Evolutionary conservation across 73 alveolate genomes (phyloP).

Genomic region (Tetrahymena borealis): DNA sequence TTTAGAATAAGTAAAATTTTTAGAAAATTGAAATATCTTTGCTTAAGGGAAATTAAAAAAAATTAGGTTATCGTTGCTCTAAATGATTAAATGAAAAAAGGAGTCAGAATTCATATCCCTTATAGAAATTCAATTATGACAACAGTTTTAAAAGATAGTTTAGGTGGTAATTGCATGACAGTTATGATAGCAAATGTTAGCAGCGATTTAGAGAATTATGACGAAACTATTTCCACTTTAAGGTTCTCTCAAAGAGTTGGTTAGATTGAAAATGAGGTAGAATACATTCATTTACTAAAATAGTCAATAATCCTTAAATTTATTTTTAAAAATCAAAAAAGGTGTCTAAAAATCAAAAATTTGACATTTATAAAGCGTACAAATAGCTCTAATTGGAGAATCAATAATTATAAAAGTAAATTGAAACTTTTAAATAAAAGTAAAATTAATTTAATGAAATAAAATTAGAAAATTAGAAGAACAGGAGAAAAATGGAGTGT

Average conservation of each 20-base stretch:
- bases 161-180: slow-evolving; percentile 97
- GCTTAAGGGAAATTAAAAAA: background rate
- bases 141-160: slow-evolving; percentile 84
- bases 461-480: background rate
- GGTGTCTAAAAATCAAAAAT: slow-evolving; percentile 54
- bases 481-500: background rate
- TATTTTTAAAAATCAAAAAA: slow-evolving; percentile 49
- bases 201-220: slow-evolving; percentile 69
- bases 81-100: slow-evolving; percentile 82
- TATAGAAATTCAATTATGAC: slow-evolving; percentile 96
- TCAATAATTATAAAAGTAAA: background rate
- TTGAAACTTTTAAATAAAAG: background rate
- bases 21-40: slow-evolving; percentile 52
- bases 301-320: slow-evolving; percentile 16
- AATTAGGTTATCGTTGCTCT: slow-evolving; percentile 81
- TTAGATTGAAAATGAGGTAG: slow-evolving; percentile 77
- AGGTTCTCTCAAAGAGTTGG: slow-evolving; percentile 91
- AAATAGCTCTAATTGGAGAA: background rate
- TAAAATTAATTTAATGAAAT: background rate
- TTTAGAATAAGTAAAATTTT: slow-evolving; percentile 89
- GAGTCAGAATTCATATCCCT: slow-evolving; percentile 85
- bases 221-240: slow-evolving; percentile 86
- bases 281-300: slow-evolving; percentile 3
- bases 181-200: slow-evolving; percentile 91
- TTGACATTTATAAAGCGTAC: slow-evolving; percentile 17